phyloP scores from a whole-genome alignment of 441 rosid species.

The Flueggea neowawraea region DNA sequence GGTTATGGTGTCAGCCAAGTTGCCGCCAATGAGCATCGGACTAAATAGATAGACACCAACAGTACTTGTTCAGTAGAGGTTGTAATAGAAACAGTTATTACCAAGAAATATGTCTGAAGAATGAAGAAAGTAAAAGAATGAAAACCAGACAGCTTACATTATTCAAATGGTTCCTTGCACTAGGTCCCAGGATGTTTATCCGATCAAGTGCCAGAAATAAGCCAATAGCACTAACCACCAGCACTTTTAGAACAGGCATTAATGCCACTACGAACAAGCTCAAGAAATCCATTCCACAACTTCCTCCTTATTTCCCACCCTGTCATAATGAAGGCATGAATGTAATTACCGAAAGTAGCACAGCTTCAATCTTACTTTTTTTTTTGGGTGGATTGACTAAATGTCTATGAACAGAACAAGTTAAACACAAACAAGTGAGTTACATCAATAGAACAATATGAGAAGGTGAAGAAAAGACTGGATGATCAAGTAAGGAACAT shows the following conservation, averaged over 20 bases:
- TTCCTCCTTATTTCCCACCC: background rate
- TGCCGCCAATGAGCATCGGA: slow-evolving; percentile 23
- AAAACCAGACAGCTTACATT: slow-evolving; percentile 4
- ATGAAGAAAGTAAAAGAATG: background rate
- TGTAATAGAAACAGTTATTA: background rate
- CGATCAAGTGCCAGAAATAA: slow-evolving; percentile 20
- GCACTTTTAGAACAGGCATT: slow-evolving; percentile 29
- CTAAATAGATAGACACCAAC: slow-evolving; percentile 25
- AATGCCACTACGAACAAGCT: slow-evolving; percentile 21
- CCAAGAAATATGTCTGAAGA: background rate
- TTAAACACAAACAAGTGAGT: too few species aligned
- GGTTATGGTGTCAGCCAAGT: slow-evolving; percentile 23
- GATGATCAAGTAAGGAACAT: too few species aligned
- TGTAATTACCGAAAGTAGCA: too few species aligned
- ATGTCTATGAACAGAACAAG: too few species aligned
- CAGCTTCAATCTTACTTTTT: too few species aligned
- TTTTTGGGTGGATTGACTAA: too few species aligned
- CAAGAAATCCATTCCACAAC: slow-evolving; percentile 17
- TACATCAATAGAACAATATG: too few species aligned
- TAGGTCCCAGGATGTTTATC: slow-evolving; percentile 15
- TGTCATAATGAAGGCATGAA: too few species aligned
- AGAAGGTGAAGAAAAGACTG: too few species aligned
- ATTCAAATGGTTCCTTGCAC: slow-evolving; percentile 22
- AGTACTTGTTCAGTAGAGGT: background rate
- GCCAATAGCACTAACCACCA: slow-evolving; percentile 24